Percentiles rank a stretch among this genome's conserved stretches.
phyloP scores from a whole-genome alignment of 805 yeast species.

The Lachancea nothofagi region DNA sequence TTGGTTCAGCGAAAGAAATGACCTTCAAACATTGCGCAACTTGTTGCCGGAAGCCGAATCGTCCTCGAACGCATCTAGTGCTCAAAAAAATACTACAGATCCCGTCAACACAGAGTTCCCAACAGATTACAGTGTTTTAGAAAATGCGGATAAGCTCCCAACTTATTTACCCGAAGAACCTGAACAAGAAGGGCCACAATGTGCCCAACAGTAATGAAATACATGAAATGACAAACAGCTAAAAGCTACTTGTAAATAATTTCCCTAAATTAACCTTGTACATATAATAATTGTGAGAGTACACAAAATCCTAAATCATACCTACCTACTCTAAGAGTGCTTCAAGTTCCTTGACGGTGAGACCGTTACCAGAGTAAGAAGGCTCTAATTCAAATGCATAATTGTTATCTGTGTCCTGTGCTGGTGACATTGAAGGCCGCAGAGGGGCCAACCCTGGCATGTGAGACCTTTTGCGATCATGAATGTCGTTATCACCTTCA shows the following conservation, averaged over 20 bases:
- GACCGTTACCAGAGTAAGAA: slow-evolving; percentile 23
- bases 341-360: slow-evolving; percentile 22
- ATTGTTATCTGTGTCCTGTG: background rate
- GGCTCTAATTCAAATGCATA: slow-evolving; percentile 16
- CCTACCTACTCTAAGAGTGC: slow-evolving; percentile 16
- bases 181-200: slow-evolving; percentile 30
- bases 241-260: slow-evolving; percentile 2
- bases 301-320: background rate
- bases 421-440: background rate
- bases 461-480: slow-evolving; percentile 16
- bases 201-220: slow-evolving; percentile 36
- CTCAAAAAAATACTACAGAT: slow-evolving; percentile 12
- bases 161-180: slow-evolving; percentile 19
- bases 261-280: slow-evolving; percentile 6
- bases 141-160: slow-evolving; percentile 21
- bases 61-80: slow-evolving; percentile 4
- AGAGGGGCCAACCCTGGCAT: background rate
- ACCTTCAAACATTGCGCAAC: slow-evolving; percentile 47
- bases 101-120: slow-evolving; percentile 30
- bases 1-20: slow-evolving; percentile 76
- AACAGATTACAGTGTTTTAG: slow-evolving; percentile 23
- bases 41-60: slow-evolving; percentile 42
- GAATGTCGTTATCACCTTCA: slow-evolving; percentile 7
- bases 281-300: background rate
- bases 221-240: slow-evolving; percentile 1